phyloP scores from a whole-genome alignment of 495 filamentous ascomycete genomes.

The Penicillium paxilli region DNA sequence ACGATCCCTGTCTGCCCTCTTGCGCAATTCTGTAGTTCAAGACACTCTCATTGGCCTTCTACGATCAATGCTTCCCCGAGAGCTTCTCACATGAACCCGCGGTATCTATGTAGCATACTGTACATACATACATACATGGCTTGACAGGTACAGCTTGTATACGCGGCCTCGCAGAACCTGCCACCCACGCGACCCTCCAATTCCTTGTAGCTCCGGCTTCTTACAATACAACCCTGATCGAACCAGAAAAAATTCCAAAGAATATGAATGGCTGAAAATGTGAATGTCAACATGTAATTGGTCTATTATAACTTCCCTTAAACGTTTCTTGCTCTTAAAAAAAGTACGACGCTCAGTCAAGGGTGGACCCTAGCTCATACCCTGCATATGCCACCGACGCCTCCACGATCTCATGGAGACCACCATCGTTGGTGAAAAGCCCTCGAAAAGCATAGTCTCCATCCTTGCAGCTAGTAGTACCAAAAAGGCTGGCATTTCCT shows the following conservation, averaged over 20 bases:
- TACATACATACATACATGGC: conserved; percentile 17
- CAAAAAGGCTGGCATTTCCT: conserved; percentile 4
- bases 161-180: conserved; percentile 5
- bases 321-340: too few species aligned
- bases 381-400: conserved; percentile 23
- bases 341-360: conserved; percentile 6
- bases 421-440: background rate
- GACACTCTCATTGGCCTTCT: conserved; percentile 10
- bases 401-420: conserved; percentile 21
- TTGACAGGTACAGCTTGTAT: conserved; percentile 20
- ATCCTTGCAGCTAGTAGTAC: conserved; percentile 7
- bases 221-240: background rate
- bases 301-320: too few species aligned
- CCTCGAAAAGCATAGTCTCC: background rate
- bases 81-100: conserved; percentile 27
- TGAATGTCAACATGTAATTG: too few species aligned
- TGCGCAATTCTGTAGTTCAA: conserved; percentile 1
- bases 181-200: background rate
- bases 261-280: background rate
- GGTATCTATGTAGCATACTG: too few species aligned
- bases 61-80: background rate
- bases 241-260: background rate
- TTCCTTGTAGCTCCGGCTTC: background rate
- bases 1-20: conserved; percentile 15
- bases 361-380: conserved; percentile 14